Conservation (phyloP, 345 rosid species). For the Mallotus nudiflorus region DNA sequence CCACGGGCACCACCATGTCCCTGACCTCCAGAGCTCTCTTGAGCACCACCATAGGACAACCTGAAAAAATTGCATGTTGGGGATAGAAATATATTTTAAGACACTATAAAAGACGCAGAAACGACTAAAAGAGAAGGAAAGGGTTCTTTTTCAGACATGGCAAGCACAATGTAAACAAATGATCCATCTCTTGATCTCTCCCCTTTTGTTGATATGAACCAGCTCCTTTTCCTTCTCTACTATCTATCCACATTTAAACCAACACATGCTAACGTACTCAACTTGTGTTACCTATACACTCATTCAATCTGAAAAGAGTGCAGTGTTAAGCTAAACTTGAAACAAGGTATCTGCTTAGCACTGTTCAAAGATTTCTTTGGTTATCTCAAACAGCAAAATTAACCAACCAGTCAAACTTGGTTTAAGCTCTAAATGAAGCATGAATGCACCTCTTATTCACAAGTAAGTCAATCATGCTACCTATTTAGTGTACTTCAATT, state of each 20-base stretch:
- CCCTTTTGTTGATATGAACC: too few species aligned
- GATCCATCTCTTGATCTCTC: too few species aligned
- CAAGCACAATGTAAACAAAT: too few species aligned
- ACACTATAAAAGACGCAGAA: not conserved
- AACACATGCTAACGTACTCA: too few species aligned
- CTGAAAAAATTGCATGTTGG: not conserved
- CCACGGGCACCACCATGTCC: conserved; percentile 32
- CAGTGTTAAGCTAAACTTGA: too few species aligned
- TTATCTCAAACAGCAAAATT: not conserved
- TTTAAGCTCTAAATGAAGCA: not conserved
- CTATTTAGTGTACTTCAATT: too few species aligned
- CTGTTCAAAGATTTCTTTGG: not conserved
- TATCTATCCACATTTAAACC: too few species aligned
- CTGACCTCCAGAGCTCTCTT: conserved; percentile 42
- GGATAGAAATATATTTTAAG: not conserved
- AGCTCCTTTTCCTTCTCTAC: too few species aligned
- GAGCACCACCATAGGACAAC: conserved; percentile 30
- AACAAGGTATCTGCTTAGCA: not conserved
- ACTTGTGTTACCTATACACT: too few species aligned
- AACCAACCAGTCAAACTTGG: not conserved
- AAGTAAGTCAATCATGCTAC: too few species aligned
- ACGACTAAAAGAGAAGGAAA: not conserved
- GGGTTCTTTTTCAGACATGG: too few species aligned
- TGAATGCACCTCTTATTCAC: not conserved
- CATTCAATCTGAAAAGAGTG: too few species aligned